A percentile compares a stretch with the other conserved stretches of the same genome.
phyloP scores from a whole-genome alignment of 176 grass and related monocot species.

The Carex scoparia region DNA sequence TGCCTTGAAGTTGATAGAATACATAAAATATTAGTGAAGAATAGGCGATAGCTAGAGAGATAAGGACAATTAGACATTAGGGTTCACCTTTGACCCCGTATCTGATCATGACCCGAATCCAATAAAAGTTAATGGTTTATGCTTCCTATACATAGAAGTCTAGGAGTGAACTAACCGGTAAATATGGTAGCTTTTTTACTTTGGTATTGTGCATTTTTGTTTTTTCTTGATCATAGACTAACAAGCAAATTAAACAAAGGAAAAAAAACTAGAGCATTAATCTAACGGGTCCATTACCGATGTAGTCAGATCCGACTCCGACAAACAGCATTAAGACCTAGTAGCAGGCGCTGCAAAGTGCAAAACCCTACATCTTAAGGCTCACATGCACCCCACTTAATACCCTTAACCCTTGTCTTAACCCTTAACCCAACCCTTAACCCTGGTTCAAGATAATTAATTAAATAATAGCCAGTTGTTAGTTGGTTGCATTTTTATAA shows the following conservation, averaged over 20 bases:
- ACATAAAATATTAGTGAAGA: conserved; percentile 36
- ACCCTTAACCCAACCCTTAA: conserved; percentile 27
- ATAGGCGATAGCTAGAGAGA: conserved; percentile 10
- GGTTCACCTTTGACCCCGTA: conserved; percentile 2
- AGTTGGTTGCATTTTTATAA: not conserved
- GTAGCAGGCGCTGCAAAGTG: conserved; percentile 23
- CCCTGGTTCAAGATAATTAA: conserved; percentile 6
- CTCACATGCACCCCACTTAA: conserved; percentile 31
- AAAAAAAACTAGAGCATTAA: not conserved
- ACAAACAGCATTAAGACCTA: conserved; percentile 5
- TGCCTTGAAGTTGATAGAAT: conserved; percentile 29
- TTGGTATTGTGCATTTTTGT: not conserved
- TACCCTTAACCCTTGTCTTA: conserved; percentile 28
- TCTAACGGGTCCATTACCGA: not conserved
- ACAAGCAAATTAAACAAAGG: not conserved
- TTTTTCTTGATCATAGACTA: not conserved
- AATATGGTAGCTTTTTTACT: not conserved
- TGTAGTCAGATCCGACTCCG: not conserved
- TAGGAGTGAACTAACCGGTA: not conserved
- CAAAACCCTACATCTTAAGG: conserved; percentile 19
- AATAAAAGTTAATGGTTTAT: conserved; percentile 9
- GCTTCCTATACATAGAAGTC: not conserved
- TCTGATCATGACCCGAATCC: not conserved
- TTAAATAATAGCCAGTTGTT: conserved; percentile 24
- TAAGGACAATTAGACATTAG: conserved; percentile 14